Evolutionary conservation across 208 protist species (phyloP).

Genomic region (Angomonas deanei): DNA sequence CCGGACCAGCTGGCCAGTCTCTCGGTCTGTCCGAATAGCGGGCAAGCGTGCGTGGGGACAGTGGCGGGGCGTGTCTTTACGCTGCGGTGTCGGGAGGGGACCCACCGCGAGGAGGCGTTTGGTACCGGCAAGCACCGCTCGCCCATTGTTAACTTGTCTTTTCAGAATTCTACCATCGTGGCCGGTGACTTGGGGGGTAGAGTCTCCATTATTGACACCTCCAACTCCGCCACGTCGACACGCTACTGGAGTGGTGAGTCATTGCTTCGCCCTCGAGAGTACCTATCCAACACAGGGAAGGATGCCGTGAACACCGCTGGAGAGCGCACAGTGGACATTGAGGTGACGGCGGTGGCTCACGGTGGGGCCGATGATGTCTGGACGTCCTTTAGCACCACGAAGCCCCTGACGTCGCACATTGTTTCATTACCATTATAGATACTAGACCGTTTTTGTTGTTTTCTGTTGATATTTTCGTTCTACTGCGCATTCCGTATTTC

Average conservation of each 20-base stretch:
- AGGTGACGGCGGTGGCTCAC: conserved; percentile 31
- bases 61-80: conserved; percentile 55
- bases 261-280: conserved; percentile 17
- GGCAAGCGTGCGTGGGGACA: conserved; percentile 38
- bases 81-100: conserved; percentile 32
- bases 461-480: conserved; percentile 10
- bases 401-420: conserved; percentile 25
- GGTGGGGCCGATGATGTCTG: conserved; percentile 27
- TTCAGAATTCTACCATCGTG: conserved; percentile 22
- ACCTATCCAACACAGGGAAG: not conserved
- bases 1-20: conserved; percentile 54
- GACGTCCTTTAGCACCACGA: conserved; percentile 30
- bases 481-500: no score
- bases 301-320: not conserved
- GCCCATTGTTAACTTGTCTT: conserved; percentile 28
- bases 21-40: conserved; percentile 15
- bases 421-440: conserved; percentile 30
- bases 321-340: not conserved
- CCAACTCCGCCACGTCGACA: conserved; percentile 40
- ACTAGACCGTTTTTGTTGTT: not conserved
- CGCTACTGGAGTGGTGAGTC: conserved; percentile 35
- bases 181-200: conserved; percentile 39
- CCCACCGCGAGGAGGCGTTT: conserved; percentile 52
- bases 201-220: conserved; percentile 40
- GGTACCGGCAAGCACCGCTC: conserved; percentile 34